Base-by-base conservation (phyloP, 306 rosid genomes). In the Argentina anserina region DNA sequence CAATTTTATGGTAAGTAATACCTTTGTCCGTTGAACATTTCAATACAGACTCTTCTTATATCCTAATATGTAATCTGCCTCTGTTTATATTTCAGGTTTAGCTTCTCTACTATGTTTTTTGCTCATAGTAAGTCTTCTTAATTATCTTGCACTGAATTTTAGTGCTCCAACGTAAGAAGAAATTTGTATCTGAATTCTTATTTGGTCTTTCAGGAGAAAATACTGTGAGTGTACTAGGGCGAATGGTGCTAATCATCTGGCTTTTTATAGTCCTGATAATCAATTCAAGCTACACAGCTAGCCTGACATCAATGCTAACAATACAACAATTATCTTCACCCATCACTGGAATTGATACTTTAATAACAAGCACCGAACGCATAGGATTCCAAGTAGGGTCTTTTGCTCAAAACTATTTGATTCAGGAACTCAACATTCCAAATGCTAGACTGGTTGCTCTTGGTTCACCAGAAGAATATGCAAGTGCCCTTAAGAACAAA, bases 381-480 rank as follows among this genome's bases (percentile, higher is more conserved):
- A 78, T 86, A 73, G 90, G 87, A 53, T 86, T 78, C 72, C 90
- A 83, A 73, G 85, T 80, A 31, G 90, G 90, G 25, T 86, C 90
- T 36, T 81, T 83, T 59, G 85, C 82, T 34, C 76, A 78, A 50
- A 78, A 75, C 79, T 86, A 86, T 65, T 61, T 86, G 77, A 70
- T 13, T 6, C 80, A 78, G 45, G 72, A 86, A 25, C 87, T 83
- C 36, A 70, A 66, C 82, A 69, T 83, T 68, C 84, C 84, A 28
- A 71, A 76, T 20, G 76, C 77, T 11, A 69, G 90, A 73, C 87
- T 86, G 28, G n/a, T 80, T 65, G 78, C 90, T 42, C 87, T 86
- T n/a, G 87, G 90, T 73, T 78, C 90, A 12, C 87, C 87, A 4
- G 52, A 86, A 73, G 90, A 81, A 41, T 86, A 80, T 69, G 82